These are phyloP conservation scores for Metschnikowia picachoensis DNA, from an alignment of 805 yeast species.

Conservation along the genomic window DNA sequence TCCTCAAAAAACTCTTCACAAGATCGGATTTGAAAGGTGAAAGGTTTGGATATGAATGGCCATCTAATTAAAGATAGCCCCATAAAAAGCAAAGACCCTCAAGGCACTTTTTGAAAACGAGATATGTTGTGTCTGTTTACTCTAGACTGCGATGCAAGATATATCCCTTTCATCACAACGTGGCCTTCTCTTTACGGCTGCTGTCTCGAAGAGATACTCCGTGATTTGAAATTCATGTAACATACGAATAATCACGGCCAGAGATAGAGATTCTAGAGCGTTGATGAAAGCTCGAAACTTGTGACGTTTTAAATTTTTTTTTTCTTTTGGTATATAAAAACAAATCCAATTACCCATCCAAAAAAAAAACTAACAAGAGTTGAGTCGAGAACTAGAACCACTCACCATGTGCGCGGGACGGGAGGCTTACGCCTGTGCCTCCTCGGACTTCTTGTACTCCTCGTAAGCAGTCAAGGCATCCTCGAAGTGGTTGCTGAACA, in stretches of 20 bases:
- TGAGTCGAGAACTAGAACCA: slow-evolving; percentile 14
- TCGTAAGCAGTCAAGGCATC: slow-evolving; percentile 95
- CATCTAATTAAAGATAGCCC: too few relatives aligned
- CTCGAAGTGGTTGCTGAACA: slow-evolving; percentile 84
- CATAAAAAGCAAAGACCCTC: too few relatives aligned
- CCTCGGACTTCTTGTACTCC: slow-evolving; percentile 68
- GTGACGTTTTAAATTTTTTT: slow-evolving; percentile 13
- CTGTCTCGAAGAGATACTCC: too few relatives aligned
- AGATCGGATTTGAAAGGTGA: not conserved
- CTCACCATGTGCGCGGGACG: slow-evolving; percentile 5
- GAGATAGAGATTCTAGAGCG: too few relatives aligned
- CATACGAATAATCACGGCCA: too few relatives aligned
- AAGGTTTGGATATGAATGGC: not conserved
- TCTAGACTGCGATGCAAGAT: too few relatives aligned
- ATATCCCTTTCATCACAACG: too few relatives aligned
- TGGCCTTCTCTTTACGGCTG: too few relatives aligned
- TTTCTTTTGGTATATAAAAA: slow-evolving; percentile 21
- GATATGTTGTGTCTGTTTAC: too few relatives aligned
- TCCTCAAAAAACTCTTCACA: not conserved
- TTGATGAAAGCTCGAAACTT: too few relatives aligned
- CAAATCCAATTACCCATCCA: slow-evolving; percentile 26
- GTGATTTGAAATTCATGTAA: too few relatives aligned
- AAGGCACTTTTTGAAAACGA: too few relatives aligned
- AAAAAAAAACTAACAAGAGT: slow-evolving; percentile 18
- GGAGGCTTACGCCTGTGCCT: slow-evolving; percentile 21